These are phyloP conservation scores for Hamigera avellanea DNA, from an alignment of 495 filamentous ascomycete species.

Conservation along the genomic window DNA sequence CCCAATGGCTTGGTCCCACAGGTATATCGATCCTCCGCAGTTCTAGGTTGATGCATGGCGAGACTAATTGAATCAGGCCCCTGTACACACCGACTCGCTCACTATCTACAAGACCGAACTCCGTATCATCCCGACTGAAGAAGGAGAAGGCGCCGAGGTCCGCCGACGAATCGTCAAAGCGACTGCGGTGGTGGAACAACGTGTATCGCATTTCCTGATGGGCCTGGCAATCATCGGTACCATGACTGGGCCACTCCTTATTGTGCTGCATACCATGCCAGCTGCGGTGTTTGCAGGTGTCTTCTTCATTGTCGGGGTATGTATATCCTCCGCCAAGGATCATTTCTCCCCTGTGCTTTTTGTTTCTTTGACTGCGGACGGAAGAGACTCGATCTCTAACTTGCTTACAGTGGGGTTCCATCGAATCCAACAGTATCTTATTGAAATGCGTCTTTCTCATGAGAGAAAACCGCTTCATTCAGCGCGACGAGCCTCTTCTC, in stretches of 20 bases:
- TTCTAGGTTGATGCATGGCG: too few species aligned
- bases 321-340: too few species aligned
- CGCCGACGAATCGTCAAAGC: conserved; percentile 43
- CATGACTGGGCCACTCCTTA: conserved; percentile 67
- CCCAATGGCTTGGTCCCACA: conserved; percentile 84
- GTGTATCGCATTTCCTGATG: conserved; percentile 66
- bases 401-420: conserved; percentile 38
- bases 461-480: conserved; percentile 46
- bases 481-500: conserved; percentile 46
- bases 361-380: too few species aligned
- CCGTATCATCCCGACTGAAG: conserved; percentile 44
- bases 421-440: conserved; percentile 62
- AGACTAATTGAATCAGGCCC: conserved; percentile 30
- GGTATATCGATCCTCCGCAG: conserved; percentile 1
- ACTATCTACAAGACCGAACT: conserved; percentile 36
- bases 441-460: conserved; percentile 56
- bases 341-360: too few species aligned
- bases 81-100: conserved; percentile 62
- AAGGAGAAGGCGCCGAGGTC: conserved; percentile 34
- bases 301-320: conserved; percentile 73
- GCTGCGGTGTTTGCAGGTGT: conserved; percentile 69
- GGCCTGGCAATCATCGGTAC: conserved; percentile 70
- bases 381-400: too few species aligned
- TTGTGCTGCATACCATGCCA: conserved; percentile 66
- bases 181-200: conserved; percentile 68